Percentiles rank a stretch among this genome's conserved stretches.
Evolutionary conservation across 2,329 filamentous ascomycete species (phyloP).

Genomic region (Fusarium protoensiforme): DNA sequence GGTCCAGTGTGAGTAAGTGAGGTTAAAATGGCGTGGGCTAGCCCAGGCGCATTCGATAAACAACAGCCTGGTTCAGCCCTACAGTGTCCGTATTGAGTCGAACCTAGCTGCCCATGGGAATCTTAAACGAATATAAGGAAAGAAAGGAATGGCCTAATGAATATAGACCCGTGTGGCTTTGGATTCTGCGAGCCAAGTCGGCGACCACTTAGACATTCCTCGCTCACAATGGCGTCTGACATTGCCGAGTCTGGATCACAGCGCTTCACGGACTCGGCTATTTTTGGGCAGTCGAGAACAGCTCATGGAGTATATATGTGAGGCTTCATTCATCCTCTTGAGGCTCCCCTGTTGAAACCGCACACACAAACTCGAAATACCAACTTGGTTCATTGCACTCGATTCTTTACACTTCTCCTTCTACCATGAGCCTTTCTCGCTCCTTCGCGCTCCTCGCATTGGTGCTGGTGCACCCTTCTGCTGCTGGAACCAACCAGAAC

Average conservation of each 20-base stretch:
- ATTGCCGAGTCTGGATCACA: background rate
- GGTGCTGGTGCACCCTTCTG: background rate
- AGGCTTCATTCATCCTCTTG: background rate
- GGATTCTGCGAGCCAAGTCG: background rate
- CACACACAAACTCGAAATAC: background rate
- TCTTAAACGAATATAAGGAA: background rate
- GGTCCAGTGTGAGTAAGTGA: background rate
- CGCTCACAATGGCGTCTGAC: background rate
- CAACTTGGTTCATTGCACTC: background rate
- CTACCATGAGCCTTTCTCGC: background rate
- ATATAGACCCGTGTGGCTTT: background rate
- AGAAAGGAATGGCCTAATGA: background rate
- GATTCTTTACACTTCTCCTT: background rate
- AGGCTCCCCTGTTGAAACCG: background rate
- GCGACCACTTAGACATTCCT: background rate
- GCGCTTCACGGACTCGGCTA: background rate
- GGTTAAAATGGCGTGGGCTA: background rate
- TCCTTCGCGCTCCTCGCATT: background rate
- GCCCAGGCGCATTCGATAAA: background rate
- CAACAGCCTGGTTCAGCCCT: background rate
- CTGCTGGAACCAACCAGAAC: constrained; percentile 19
- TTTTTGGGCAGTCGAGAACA: background rate
- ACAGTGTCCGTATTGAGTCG: background rate
- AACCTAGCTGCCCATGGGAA: background rate
- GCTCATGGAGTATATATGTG: background rate